Evolutionary conservation across 1,284 basidiomycete species (phyloP).

Genomic region (Trametes pubescens): DNA sequence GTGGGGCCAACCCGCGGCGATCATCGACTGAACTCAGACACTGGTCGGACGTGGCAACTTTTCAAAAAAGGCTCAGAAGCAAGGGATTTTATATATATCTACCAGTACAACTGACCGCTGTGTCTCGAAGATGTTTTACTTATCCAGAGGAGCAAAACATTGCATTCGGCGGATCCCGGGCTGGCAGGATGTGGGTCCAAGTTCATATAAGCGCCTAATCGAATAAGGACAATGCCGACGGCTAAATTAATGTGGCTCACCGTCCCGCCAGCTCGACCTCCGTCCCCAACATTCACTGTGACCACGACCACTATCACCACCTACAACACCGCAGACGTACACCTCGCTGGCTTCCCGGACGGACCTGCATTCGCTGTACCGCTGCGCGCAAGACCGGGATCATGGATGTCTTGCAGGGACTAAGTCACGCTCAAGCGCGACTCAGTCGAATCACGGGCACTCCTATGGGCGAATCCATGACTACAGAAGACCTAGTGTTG

Average conservation of each 20-base stretch:
- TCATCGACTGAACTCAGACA: too few relatives aligned
- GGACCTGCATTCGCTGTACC: neutral
- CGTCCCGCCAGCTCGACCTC: neutral
- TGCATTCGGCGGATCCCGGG: too few relatives aligned
- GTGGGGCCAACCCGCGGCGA: too few relatives aligned
- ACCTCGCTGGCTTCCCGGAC: neutral
- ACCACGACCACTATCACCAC: neutral
- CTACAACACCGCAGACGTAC: neutral
- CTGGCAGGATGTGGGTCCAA: constrained; percentile 10
- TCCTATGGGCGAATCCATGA: neutral
- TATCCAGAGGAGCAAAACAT: too few relatives aligned
- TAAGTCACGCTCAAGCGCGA: neutral
- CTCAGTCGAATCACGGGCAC: neutral
- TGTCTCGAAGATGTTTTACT: too few relatives aligned
- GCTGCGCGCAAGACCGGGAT: neutral
- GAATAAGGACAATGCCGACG: neutral
- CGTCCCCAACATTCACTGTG: neutral
- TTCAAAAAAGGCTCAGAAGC: too few relatives aligned
- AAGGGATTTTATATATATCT: too few relatives aligned
- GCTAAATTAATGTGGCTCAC: neutral
- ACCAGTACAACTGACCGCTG: too few relatives aligned
- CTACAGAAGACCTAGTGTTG: neutral
- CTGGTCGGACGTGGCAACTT: too few relatives aligned
- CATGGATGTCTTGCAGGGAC: neutral
- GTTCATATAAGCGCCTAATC: neutral